These are phyloP conservation scores for Marchantia polymorpha DNA, from an alignment of 225 moss, liverwort and hornwort species.

Conservation along the genomic window DNA sequence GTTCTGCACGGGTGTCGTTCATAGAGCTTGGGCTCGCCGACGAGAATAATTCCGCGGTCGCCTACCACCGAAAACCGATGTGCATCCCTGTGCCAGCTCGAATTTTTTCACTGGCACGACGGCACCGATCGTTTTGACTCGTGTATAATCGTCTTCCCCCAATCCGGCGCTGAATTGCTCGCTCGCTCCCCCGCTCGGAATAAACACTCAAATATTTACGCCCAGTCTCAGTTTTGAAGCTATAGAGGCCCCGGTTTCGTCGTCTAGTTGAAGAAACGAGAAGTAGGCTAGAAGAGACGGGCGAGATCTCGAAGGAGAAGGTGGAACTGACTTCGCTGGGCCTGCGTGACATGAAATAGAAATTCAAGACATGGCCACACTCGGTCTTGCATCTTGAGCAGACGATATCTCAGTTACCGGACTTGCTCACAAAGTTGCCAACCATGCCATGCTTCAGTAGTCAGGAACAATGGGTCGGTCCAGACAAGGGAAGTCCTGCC, in stretches of 20 bases:
- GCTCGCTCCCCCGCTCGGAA: background rate
- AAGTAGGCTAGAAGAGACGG: background rate
- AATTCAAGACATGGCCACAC: background rate
- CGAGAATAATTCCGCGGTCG: background rate
- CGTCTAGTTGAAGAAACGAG: background rate
- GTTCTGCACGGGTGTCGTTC: background rate
- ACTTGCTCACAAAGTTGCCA: background rate
- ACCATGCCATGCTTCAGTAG: background rate
- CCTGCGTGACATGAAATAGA: constrained; percentile 1
- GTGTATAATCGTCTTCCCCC: background rate
- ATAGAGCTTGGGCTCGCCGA: background rate
- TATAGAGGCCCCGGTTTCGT: background rate
- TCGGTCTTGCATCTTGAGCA: background rate
- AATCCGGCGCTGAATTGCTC: background rate
- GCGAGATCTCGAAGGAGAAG: background rate
- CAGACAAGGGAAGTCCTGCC: background rate
- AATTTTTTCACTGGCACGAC: background rate
- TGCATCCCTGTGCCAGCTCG: background rate
- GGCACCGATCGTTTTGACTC: background rate
- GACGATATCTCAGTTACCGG: background rate
- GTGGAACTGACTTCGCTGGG: background rate
- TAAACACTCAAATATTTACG: background rate
- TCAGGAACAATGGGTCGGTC: background rate
- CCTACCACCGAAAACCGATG: background rate
- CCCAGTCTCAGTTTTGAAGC: background rate